These are phyloP conservation scores for Candida patagonica DNA, from an alignment of 805 yeast species.

Conservation along the genomic window DNA sequence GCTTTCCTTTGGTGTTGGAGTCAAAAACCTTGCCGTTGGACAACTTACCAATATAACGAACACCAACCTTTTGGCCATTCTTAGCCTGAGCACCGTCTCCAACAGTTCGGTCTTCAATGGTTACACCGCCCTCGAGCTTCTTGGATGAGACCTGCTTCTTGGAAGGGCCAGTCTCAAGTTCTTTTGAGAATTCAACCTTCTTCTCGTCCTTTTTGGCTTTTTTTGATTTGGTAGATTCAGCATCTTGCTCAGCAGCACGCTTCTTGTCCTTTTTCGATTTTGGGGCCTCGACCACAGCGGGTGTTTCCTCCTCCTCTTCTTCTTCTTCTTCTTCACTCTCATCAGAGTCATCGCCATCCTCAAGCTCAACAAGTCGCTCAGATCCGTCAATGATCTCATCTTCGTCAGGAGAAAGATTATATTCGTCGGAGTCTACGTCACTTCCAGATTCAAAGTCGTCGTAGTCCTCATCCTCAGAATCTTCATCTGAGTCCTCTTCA, in stretches of 20 bases:
- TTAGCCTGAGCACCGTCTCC: constrained; percentile 89
- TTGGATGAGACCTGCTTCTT: constrained; percentile 49
- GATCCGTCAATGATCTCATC: constrained; percentile 19
- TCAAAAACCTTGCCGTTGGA: constrained; percentile 95
- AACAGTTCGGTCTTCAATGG: constrained; percentile 81
- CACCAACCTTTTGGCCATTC: constrained; percentile 83
- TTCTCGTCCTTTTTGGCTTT: constrained; percentile 46
- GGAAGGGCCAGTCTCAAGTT: constrained; percentile 85
- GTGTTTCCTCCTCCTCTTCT: constrained; percentile 38
- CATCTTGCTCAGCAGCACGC: constrained; percentile 27
- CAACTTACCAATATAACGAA: constrained; percentile 96
- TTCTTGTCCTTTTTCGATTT: constrained; percentile 30
- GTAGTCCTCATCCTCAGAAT: constrained; percentile 33
- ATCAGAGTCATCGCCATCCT: constrained; percentile 54
- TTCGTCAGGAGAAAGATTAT: constrained; percentile 29
- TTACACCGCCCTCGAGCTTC: constrained; percentile 86
- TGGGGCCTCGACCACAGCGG: constrained; percentile 51
- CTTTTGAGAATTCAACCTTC: constrained; percentile 81
- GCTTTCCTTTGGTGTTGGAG: constrained; percentile 95
- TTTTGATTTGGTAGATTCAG: constrained; percentile 26
- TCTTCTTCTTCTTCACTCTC: constrained; percentile 39
- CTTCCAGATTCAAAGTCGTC: constrained; percentile 24
- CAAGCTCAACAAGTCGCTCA: constrained; percentile 32
- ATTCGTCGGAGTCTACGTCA: constrained; percentile 25
- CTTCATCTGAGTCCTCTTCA: constrained; percentile 42